Evolutionary conservation across 495 filamentous ascomycete species (phyloP).

Genomic region (Talaromyces stipitatus): DNA sequence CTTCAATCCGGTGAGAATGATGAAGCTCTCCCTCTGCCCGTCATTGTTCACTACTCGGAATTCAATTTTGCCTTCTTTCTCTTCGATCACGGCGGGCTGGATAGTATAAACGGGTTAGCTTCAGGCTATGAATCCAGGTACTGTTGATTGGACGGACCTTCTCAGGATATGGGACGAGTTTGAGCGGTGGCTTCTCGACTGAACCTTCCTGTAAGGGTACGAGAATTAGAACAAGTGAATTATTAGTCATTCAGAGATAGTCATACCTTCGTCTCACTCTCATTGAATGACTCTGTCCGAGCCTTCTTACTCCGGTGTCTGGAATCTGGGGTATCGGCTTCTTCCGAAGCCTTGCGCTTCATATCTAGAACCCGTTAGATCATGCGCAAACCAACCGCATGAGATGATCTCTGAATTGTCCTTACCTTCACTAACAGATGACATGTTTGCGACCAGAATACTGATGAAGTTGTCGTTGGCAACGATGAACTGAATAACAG

Average conservation of each 20-base stretch:
- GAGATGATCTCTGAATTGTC: background rate
- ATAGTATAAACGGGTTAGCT: background rate
- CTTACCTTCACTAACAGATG: constrained; percentile 4
- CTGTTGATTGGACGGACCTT: constrained; percentile 42
- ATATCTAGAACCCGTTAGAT: constrained; percentile 34
- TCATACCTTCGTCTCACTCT: constrained; percentile 40
- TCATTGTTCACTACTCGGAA: constrained; percentile 99
- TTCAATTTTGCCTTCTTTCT: constrained; percentile 91
- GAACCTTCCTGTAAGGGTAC: constrained; percentile 15
- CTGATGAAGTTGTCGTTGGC: background rate
- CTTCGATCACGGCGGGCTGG: constrained; percentile 84
- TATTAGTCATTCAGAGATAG: background rate
- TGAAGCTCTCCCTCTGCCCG: constrained; percentile 74
- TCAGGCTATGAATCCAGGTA: background rate
- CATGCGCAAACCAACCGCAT: background rate
- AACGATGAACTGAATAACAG: background rate
- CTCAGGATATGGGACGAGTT: constrained; percentile 73
- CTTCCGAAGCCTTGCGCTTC: constrained; percentile 75
- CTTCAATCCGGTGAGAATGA: constrained; percentile 92
- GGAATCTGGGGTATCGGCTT: constrained; percentile 51
- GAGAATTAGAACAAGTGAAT: background rate
- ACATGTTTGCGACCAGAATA: constrained; percentile 1
- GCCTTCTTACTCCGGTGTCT: constrained; percentile 50
- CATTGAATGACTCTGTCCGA: constrained; percentile 47
- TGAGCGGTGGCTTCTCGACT: constrained; percentile 30